phyloP scores from a whole-genome alignment of 2,329 filamentous ascomycete genomes.

The Dothiorella sarmentorum region DNA sequence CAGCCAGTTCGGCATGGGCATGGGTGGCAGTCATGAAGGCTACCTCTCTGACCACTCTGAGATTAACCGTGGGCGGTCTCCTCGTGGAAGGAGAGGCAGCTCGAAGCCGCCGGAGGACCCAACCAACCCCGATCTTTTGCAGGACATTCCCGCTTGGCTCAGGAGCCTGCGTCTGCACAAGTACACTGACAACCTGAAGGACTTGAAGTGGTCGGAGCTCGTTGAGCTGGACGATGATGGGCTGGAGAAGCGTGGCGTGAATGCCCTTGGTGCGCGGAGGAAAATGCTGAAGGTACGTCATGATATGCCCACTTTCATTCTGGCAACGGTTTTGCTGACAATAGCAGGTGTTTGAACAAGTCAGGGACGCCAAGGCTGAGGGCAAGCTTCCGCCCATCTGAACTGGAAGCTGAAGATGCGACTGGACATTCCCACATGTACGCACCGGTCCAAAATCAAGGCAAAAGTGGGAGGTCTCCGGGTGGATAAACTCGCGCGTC shows the following conservation, averaged over 20 bases:
- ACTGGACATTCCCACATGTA: background rate
- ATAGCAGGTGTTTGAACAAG: conserved; percentile 82
- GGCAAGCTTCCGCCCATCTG: conserved; percentile 29
- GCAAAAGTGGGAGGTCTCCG: background rate
- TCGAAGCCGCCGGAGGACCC: conserved; percentile 98
- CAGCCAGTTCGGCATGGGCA: conserved; percentile 60
- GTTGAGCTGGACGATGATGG: conserved; percentile 90
- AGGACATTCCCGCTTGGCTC: conserved; percentile 95
- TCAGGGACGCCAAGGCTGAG: conserved; percentile 60
- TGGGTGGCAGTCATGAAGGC: conserved; percentile 62
- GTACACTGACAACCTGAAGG: conserved; percentile 97
- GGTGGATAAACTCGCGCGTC: background rate
- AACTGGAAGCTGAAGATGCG: background rate
- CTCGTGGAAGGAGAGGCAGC: conserved; percentile 85
- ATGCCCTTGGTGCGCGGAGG: conserved; percentile 86
- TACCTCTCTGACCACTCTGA: conserved; percentile 95
- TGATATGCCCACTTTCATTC: conserved; percentile 22
- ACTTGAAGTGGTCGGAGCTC: conserved; percentile 93
- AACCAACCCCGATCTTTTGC: conserved; percentile 81
- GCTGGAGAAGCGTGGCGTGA: conserved; percentile 87
- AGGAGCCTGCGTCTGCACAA: conserved; percentile 93
- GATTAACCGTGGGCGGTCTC: conserved; percentile 83
- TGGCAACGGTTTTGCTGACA: background rate
- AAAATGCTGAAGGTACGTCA: conserved; percentile 90
- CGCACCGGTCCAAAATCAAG: background rate